A percentile compares a stretch with the other conserved stretches of the same genome.
Conservation (phyloP, 1,284 basidiomycete species). For the Phellinidium pouzarii region DNA sequence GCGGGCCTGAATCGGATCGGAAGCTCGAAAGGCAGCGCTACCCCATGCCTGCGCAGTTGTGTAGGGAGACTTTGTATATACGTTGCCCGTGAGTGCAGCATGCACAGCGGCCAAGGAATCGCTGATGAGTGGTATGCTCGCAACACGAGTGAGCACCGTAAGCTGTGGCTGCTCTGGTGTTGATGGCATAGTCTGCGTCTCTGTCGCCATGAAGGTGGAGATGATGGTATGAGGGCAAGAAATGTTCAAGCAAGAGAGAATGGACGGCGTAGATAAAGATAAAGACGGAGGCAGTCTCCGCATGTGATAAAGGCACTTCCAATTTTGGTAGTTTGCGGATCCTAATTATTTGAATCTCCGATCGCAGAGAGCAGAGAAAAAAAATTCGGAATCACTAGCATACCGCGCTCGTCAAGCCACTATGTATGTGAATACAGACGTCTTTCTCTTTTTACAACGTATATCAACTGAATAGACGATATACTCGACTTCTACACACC, state of each 20-base stretch:
- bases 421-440: no score
- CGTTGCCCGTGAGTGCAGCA: slow-evolving; percentile 48
- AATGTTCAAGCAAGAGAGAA: not conserved
- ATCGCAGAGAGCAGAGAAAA: no score
- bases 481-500: no score
- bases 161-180: slow-evolving; percentile 39
- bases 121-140: slow-evolving; percentile 62
- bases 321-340: no score
- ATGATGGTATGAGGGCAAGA: not conserved
- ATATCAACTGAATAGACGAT: no score
- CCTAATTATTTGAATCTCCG: no score
- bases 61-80: slow-evolving; percentile 58
- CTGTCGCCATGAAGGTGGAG: slow-evolving; percentile 33
- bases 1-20: slow-evolving; percentile 56
- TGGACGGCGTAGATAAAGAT: no score
- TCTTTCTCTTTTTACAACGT: no score
- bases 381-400: no score
- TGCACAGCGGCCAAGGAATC: slow-evolving; percentile 55
- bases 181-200: slow-evolving; percentile 30
- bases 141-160: slow-evolving; percentile 55
- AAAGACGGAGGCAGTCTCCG: no score
- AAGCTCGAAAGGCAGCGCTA: slow-evolving; percentile 50
- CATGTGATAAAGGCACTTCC: no score
- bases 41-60: slow-evolving; percentile 53
- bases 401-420: no score